Evolutionary conservation across 495 filamentous ascomycete genomes (phyloP), one percentile per base, ranked within the genome.

Genomic region (Hypoxylon crocopeplum): DNA sequence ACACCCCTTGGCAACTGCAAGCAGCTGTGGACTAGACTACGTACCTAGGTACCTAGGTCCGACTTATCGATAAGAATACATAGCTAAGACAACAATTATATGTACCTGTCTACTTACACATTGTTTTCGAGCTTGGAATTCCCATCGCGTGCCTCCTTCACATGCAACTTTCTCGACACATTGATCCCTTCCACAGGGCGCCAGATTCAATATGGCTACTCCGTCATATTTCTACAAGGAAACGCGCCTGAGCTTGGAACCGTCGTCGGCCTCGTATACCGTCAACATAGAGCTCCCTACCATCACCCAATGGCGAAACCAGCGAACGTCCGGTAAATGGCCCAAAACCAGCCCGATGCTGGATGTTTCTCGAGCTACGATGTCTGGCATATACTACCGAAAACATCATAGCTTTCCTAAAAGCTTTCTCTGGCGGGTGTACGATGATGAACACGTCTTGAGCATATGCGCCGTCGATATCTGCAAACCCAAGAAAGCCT

Each of bases 351-450:
- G 65, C 32, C 59, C 62, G 65, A 79, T 56, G 73, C 76, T 55
- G 68, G 67, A 51, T 49, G 78, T 81, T 33, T 96, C 94, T 69
- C 81, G 86, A 42, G 91, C 95, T 16, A 89, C 81, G 2, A 84
- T 92, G 22, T 89, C 89, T 16, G 88, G 90, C 0, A 82, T 98
- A 33, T 95, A 91, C 80, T 91, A 96, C 73, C 84, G 93, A 48
- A 84, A 84, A 65, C 80, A 86, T 61, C 83, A 85, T 52, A 75
- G 77, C 48, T 89, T 88, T 51, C 95, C 94, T 39, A 84, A 90
- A 62, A 88, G 82, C 67, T 92, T 98, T 62, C 80, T 97, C 17
- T 98, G 95, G 93, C 80, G 94, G 48, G 80, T 98, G 15, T 74
- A 97, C 56, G 87, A 95, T 67, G 86, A 88, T 64, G 85, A 86